These are phyloP conservation scores for Debaryomyces castellii DNA, from an alignment of 805 yeast species.

Conservation along the genomic window DNA sequence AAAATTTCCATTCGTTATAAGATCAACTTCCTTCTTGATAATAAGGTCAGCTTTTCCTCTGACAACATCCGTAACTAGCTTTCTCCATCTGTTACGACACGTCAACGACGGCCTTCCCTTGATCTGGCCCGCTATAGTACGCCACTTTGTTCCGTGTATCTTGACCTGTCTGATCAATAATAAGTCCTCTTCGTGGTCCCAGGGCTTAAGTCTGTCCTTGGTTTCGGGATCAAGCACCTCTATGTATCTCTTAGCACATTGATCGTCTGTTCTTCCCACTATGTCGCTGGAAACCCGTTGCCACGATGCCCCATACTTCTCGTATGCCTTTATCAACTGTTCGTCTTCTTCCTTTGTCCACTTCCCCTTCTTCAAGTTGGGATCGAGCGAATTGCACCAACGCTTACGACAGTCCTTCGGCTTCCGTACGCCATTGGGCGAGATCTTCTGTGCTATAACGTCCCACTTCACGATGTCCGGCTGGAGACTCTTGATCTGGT, in stretches of 20 bases:
- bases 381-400: constrained; percentile 86
- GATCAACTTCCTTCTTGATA: constrained; percentile 60
- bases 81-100: constrained; percentile 91
- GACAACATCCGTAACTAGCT: constrained; percentile 73
- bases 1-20: constrained; percentile 32
- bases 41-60: constrained; percentile 59
- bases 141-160: constrained; percentile 83
- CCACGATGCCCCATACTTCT: constrained; percentile 79
- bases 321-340: constrained; percentile 59
- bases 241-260: constrained; percentile 86
- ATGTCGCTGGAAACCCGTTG: constrained; percentile 75
- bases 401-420: constrained; percentile 84
- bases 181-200: constrained; percentile 79
- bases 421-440: constrained; percentile 52
- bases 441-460: constrained; percentile 39
- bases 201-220: constrained; percentile 71
- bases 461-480: constrained; percentile 63
- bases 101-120: constrained; percentile 83
- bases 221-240: constrained; percentile 86
- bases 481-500: constrained; percentile 22
- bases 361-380: constrained; percentile 75
- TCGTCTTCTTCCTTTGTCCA: constrained; percentile 86
- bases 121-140: constrained; percentile 70
- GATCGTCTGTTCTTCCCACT: constrained; percentile 88
- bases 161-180: constrained; percentile 65